A percentile compares a stretch with the other conserved stretches of the same genome.
Conservation (phyloP, 1,139 yeast species). For the Zygosaccharomyces sapae region DNA sequence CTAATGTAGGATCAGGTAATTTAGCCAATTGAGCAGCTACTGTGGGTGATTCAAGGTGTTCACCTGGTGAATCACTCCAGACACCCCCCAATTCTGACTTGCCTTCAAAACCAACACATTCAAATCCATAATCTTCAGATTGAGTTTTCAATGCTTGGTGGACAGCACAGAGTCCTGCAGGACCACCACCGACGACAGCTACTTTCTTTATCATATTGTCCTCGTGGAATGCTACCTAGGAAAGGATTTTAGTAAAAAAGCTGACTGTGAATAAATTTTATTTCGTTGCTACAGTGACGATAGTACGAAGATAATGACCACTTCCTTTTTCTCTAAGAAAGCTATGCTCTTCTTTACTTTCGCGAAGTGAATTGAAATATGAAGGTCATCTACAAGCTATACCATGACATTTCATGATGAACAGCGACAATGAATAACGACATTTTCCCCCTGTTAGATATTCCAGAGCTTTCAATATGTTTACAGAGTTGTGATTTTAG, state of each 20-base stretch:
- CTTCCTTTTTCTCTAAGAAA: neutral
- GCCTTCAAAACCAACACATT: constrained; percentile 40
- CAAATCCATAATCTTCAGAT: constrained; percentile 8
- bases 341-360: neutral
- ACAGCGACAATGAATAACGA: constrained; percentile 30
- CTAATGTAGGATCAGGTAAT: constrained; percentile 8
- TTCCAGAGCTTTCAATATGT: constrained; percentile 58
- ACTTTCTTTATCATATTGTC: constrained; percentile 25
- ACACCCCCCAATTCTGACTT: constrained; percentile 39
- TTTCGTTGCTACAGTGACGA: neutral
- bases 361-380: neutral
- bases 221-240: neutral
- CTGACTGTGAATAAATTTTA: neutral
- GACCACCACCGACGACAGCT: constrained; percentile 42
- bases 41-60: constrained; percentile 9
- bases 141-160: constrained; percentile 31
- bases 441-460: constrained; percentile 63
- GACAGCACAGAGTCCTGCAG: constrained; percentile 37
- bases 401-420: neutral
- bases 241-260: neutral
- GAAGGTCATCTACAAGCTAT: neutral
- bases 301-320: too few relatives aligned
- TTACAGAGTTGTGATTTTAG: constrained; percentile 59
- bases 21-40: constrained; percentile 13
- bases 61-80: constrained; percentile 34